phyloP scores from a whole-genome alignment of 108 stramenopile genomes.

The Cyclotella choctawhatcheeana region DNA sequence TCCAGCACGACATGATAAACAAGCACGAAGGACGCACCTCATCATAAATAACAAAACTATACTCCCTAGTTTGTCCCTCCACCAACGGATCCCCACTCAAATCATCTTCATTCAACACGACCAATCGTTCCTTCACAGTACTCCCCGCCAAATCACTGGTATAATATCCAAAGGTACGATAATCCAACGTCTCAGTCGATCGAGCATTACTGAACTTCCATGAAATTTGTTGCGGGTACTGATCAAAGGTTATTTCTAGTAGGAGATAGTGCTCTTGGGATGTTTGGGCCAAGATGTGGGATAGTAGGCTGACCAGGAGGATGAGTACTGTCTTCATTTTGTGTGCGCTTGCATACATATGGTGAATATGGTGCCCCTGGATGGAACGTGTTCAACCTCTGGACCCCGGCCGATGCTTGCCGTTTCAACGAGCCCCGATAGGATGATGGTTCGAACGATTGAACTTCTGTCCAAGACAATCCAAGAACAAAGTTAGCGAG shows the following conservation, averaged over 20 bases:
- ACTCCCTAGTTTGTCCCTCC: slow-evolving; percentile 14
- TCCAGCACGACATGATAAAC: background rate
- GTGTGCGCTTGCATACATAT: background rate
- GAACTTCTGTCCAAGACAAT: too few relatives aligned
- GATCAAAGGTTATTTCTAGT: slow-evolving; percentile 23
- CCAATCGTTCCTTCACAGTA: slow-evolving; percentile 3
- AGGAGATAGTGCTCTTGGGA: slow-evolving; percentile 11
- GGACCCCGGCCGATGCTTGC: too few relatives aligned
- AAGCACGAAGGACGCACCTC: slow-evolving; percentile 11
- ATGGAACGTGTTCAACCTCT: too few relatives aligned
- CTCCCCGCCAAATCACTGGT: background rate
- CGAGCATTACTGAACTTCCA: slow-evolving; percentile 28
- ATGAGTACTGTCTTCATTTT: background rate
- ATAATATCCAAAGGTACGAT: slow-evolving; percentile 15
- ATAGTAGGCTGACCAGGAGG: background rate
- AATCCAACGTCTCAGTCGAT: background rate
- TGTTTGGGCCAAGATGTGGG: background rate
- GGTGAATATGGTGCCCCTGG: background rate
- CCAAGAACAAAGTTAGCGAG: too few relatives aligned
- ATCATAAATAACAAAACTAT: slow-evolving; percentile 34
- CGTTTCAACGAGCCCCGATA: too few relatives aligned
- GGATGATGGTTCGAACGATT: too few relatives aligned
- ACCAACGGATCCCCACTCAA: slow-evolving; percentile 13
- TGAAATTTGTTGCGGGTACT: slow-evolving; percentile 1
- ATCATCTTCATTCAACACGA: slow-evolving; percentile 19